phyloP scores from a whole-genome alignment of 495 filamentous ascomycete species.

The Cryomyces antarcticus region DNA sequence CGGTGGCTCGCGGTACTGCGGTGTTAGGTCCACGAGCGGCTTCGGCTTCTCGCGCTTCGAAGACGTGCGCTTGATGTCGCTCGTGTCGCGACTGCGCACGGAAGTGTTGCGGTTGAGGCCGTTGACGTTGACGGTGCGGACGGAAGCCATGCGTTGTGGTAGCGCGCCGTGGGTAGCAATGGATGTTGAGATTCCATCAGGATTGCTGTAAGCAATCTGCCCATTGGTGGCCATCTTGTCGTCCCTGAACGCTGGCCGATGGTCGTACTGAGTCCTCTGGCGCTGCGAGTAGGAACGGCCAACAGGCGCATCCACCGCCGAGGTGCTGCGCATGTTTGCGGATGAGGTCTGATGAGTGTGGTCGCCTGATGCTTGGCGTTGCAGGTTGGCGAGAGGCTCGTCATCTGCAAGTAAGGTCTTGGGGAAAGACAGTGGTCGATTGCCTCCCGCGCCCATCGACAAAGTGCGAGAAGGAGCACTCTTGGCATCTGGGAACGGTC shows the following conservation, averaged over 20 bases:
- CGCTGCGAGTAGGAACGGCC: conserved; percentile 44
- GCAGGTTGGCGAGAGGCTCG: conserved; percentile 4
- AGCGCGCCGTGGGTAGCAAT: conserved; percentile 3
- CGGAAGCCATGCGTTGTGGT: conserved; percentile 2
- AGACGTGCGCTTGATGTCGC: conserved; percentile 3
- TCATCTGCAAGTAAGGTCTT: conserved; percentile 18
- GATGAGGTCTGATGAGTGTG: too few relatives aligned
- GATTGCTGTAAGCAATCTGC: conserved; percentile 26
- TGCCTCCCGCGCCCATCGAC: conserved; percentile 20
- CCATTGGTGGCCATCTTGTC: conserved; percentile 27
- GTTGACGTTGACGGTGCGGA: conserved; percentile 4
- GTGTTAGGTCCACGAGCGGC: conserved; percentile 58
- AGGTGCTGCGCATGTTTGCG: conserved; percentile 4
- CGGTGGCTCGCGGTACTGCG: conserved; percentile 51
- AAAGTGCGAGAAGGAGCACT: conserved; percentile 17
- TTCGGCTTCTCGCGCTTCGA: conserved; percentile 24
- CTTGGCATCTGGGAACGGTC: conserved; percentile 9
- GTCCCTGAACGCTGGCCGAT: conserved; percentile 14
- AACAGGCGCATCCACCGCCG: conserved; percentile 26
- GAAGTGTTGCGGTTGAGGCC: conserved; percentile 12
- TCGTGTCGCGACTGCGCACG: neutral
- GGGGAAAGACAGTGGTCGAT: conserved; percentile 26
- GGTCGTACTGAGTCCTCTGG: conserved; percentile 32
- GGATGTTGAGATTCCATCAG: neutral
- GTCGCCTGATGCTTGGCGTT: too few relatives aligned